These are phyloP conservation scores for Paracoccidioides lutzii DNA, from an alignment of 2,329 filamentous ascomycete species.

Conservation along the genomic window DNA sequence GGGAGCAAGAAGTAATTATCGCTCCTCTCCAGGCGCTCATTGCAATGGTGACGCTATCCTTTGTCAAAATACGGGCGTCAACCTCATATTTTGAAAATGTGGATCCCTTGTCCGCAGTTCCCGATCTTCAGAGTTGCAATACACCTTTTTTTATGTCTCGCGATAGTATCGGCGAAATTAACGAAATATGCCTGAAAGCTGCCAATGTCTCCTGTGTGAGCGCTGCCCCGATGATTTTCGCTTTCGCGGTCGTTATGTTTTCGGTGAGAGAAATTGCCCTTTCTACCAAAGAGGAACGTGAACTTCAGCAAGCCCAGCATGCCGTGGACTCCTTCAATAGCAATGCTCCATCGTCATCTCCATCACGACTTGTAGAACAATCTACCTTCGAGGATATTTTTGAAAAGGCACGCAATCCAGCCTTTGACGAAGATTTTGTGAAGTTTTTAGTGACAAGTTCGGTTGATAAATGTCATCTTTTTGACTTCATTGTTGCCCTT, in stretches of 20 bases:
- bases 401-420: conserved; percentile 30
- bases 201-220: conserved; percentile 44
- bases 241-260: conserved; percentile 68
- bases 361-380: conserved; percentile 22
- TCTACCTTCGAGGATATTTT: conserved; percentile 37
- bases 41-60: conserved; percentile 55
- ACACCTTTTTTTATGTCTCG: conserved; percentile 56
- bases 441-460: conserved; percentile 35
- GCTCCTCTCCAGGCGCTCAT: conserved; percentile 56
- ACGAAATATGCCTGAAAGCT: conserved; percentile 54
- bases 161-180: conserved; percentile 57
- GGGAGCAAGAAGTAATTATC: conserved; percentile 26
- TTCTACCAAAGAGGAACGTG: conserved; percentile 44
- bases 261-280: conserved; percentile 53
- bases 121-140: conserved; percentile 15
- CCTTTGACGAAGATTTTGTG: conserved; percentile 35
- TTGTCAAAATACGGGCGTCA: conserved; percentile 55
- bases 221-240: conserved; percentile 61
- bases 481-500: conserved; percentile 36
- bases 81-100: conserved; percentile 37
- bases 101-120: conserved; percentile 13
- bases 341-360: conserved; percentile 21
- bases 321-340: conserved; percentile 30
- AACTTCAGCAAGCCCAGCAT: conserved; percentile 30
- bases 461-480: conserved; percentile 35